Base-by-base conservation (phyloP, 169 alveolate genomes). In the Eimeria brunetti region DNA sequence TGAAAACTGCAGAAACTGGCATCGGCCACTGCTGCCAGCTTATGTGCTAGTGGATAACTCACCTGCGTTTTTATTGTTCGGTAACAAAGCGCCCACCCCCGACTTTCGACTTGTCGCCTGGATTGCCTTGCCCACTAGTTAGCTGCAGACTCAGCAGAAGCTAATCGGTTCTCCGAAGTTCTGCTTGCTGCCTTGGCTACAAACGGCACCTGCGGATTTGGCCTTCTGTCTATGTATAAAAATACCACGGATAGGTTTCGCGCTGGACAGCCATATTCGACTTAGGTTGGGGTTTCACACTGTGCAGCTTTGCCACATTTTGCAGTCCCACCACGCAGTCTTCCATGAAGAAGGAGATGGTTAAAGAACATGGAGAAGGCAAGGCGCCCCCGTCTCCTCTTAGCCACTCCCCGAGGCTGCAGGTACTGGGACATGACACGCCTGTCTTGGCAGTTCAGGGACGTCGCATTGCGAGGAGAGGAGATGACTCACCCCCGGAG, bases 401-500 rank as follows among this genome's bases (percentile, higher is more conserved):
- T 7, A 60, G 64, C 62, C 49, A 44, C 38, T 62, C 93, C 46
- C 93, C 93, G 18, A 49, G 69, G 53, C 67, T 86, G 58, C 64
- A 62, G 22, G 81, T 86, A 41, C 30, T 51, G 49, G 60, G 58
- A 27, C 53, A 38, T 24, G 93, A 86, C 4, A 33, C 93, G 30
- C 84, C 78, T 14, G 83, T 38, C 30, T 46, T 86, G 93, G 83
- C 81, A 60, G 69, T 86, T 7, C 81, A 62, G 83, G 93, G 93
- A 64, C 93, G 81, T 83, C 93, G 83, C 62, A 62, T 86, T 41
- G 84, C 60, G 14, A n/a, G 58, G 51, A 75, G 89, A 76, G 80
- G 95, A 41, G 81, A 91, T 36, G 91, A 91, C 22, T 30, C 83
- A 60, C 86, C 80, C 12, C 91, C 76, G 60, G 95, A 91, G 41